phyloP scores from a whole-genome alignment of 208 protist species.

The Leishmania gerbilli region DNA sequence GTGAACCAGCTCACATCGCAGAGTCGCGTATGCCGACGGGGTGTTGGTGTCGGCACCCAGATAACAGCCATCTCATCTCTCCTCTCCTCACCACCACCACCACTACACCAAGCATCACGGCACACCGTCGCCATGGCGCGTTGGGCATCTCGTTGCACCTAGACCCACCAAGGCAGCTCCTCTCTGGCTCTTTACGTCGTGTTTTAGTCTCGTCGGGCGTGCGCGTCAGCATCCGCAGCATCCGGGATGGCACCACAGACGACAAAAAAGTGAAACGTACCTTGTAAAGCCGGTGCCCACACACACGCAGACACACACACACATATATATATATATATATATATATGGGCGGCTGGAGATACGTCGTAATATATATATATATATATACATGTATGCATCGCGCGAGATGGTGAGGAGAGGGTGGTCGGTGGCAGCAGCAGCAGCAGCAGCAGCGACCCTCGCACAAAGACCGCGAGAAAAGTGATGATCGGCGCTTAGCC shows the following conservation, averaged over 20 bases:
- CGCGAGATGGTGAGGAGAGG: no score
- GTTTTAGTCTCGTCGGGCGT: background rate
- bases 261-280: background rate
- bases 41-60: background rate
- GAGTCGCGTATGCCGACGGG: background rate
- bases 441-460: no score
- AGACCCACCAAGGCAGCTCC: background rate
- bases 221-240: background rate
- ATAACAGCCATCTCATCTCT: background rate
- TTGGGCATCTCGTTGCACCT: background rate
- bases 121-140: background rate
- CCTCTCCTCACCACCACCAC: no score
- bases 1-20: background rate
- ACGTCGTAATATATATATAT: no score
- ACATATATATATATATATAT: background rate
- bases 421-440: no score
- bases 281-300: background rate
- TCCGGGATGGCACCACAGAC: background rate
- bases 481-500: no score
- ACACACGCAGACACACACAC: background rate
- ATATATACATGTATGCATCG: no score
- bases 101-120: background rate
- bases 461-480: no score
- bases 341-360: background rate
- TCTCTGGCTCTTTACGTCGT: background rate